Base-by-base conservation (phyloP, 2,329 filamentous ascomycete species). In the Colletotrichum sp. region DNA sequence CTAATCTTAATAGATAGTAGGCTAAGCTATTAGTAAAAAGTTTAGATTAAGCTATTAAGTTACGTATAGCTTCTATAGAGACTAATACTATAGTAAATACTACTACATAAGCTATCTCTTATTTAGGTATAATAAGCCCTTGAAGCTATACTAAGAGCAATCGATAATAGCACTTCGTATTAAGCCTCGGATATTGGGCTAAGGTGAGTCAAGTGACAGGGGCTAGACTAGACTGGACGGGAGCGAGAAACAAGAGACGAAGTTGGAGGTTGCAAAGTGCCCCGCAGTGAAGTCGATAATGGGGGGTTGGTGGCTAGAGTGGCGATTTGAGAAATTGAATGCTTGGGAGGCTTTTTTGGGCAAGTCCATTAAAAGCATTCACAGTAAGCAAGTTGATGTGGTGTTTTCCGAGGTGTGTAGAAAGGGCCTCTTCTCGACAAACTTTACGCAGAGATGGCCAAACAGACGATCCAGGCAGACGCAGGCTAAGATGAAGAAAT, bases 261-360 rank as follows among this genome's bases (percentile, higher is more conserved):
- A 68, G 62, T 63, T 57, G 26, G 73, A 70, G 69, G 69, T 68
- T 63, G 49, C 72, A 72, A 44, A 63, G 63, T 44, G 73, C 63
- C 73, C 73, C 73, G 73, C 73, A 72, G 30, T 64, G 44, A 59
- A 57, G 69, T 72, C 69, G 55, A 44, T 21, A 49, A 67, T 26
- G 26, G 30, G 21, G 64, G 39, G 18, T 10, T 49, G n/a, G 69
- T 66, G 49, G 69, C 69, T 52, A 49, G 18, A 55, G 68, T 72
- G 69, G 69, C 72, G 60, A 72, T 36, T 60, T 34, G 26, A 32
- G 18, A 10, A 49, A 49, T 49, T n/a, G 39, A 9, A 49, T 28
- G 55, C 55, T 28, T 3, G 24, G 55, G 36, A 10, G 18, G 9
- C 12, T 57, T 57, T 57, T n/a, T 57, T 57, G 5, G 36, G 9